These are phyloP conservation scores for Rutstroemia sydowiana DNA, from an alignment of 2,329 filamentous ascomycete species.

Conservation along the genomic window DNA sequence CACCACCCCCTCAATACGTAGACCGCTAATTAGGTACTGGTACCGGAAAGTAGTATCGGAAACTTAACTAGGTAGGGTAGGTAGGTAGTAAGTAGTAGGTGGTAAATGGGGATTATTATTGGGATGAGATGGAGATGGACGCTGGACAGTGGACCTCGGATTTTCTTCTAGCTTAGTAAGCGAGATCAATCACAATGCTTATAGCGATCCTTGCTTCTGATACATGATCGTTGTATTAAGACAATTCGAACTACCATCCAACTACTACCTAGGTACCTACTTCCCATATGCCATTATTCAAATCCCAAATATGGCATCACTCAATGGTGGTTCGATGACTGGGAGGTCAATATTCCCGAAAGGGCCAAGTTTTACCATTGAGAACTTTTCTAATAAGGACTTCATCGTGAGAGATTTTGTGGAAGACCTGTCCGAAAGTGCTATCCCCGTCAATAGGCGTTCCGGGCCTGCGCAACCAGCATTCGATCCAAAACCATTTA, in stretches of 20 bases:
- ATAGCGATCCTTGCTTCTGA: not conserved
- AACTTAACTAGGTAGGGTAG: too few species aligned
- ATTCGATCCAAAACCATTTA: conserved; percentile 95
- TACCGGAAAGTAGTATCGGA: too few species aligned
- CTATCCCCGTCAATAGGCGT: conserved; percentile 70
- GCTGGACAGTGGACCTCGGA: not conserved
- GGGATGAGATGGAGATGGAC: too few species aligned
- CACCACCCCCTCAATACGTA: too few species aligned
- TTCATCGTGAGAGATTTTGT: conserved; percentile 99
- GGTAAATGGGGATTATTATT: too few species aligned
- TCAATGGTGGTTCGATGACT: conserved; percentile 19
- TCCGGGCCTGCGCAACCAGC: conserved; percentile 57
- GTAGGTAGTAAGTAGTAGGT: too few species aligned
- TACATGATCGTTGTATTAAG: not conserved
- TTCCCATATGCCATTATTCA: conserved; percentile 1
- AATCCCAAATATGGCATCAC: conserved; percentile 21
- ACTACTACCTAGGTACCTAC: not conserved
- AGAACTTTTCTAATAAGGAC: conserved; percentile 82
- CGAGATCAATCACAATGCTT: not conserved
- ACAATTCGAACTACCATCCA: not conserved
- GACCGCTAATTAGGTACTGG: too few species aligned
- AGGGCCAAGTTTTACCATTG: conserved; percentile 76
- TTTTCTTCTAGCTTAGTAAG: not conserved
- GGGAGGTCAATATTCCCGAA: conserved; percentile 58
- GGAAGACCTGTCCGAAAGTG: conserved; percentile 81